Base-by-base conservation (phyloP, 2,329 filamentous ascomycete species). In the Pyrenophora teres region DNA sequence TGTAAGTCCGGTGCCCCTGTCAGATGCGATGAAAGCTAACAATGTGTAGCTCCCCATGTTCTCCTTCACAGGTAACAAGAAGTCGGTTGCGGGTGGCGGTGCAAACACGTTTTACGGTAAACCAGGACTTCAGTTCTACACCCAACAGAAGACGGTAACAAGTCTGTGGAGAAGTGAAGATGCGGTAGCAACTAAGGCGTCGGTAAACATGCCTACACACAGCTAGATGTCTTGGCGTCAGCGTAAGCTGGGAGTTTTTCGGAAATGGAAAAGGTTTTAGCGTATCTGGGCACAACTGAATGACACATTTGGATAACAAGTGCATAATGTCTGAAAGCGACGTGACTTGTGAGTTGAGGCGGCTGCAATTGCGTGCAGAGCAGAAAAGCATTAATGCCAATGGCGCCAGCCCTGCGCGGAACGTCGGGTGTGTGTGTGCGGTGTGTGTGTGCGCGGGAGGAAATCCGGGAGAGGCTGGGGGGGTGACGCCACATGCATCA, bases 91-190 rank as follows among this genome's bases (percentile, higher is more conserved):
- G 0, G 94, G 93, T 47, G 92, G 92, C 45, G 93, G 94, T 55
- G 89, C 90, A 32, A 96, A 85, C 78, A 96, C 92, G 13, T 97
- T 99, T 74, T 99, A 99, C 77, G 94, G 94, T 62, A 89, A 90
- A 76, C 90, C 92, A 0, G 94, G 93, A 19, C 77, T 99, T 72
- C 87, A 89, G 71, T 99, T 99, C 73, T 97, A 96, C 77, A 99
- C 94, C 3, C 94, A 97, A 78, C 84, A 89, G 71, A 97, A 99
- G 89, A 99, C 94, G 2, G 94, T 99, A 41, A 99, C 94, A 46
- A 88, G 90, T 62, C 78, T 95, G 72, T 99, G 94, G 94, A 85
- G 86, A 69, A 86, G 83, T 55, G 86, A 92, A 68, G 92, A 97
- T 77, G 92, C 91, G 0, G 83, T 94, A 41, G 87, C 86, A 48